Conservation (phyloP, 78 protist species). For the Polysphondylium violaceum region DNA sequence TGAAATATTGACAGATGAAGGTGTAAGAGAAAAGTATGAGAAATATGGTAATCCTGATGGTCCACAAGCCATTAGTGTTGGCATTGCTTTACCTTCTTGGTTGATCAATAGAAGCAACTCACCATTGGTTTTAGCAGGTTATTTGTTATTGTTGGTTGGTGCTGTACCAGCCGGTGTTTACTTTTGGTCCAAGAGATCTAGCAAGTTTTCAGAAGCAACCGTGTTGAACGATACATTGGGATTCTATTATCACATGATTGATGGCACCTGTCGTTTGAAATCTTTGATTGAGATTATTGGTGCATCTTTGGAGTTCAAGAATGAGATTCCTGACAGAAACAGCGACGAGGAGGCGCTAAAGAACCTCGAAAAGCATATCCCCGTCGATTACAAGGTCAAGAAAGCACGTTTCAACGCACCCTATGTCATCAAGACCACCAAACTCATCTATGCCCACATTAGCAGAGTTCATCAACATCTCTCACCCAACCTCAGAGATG, state of each 20-base stretch:
- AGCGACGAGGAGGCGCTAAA: slow-evolving; percentile 69
- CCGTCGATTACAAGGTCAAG: slow-evolving; percentile 47
- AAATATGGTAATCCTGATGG: slow-evolving; percentile 90
- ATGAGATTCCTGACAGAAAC: slow-evolving; percentile 38
- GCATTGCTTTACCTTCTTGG: slow-evolving; percentile 86
- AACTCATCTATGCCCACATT: slow-evolving; percentile 61
- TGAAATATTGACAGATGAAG: slow-evolving; percentile 60
- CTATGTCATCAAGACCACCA: slow-evolving; percentile 36
- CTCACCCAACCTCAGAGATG: slow-evolving; percentile 23
- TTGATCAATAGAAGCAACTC: slow-evolving; percentile 62
- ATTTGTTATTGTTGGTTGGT: slow-evolving; percentile 59
- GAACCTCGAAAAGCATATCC: slow-evolving; percentile 6
- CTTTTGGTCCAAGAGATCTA: slow-evolving; percentile 34
- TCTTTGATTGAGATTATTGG: slow-evolving; percentile 53
- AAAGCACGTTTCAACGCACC: slow-evolving; percentile 39
- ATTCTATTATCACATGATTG: slow-evolving; percentile 41
- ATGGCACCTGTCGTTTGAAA: slow-evolving; percentile 33
- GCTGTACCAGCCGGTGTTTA: slow-evolving; percentile 43
- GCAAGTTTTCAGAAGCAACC: not conserved
- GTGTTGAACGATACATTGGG: slow-evolving; percentile 33
- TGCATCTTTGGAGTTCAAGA: slow-evolving; percentile 45
- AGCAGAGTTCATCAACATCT: slow-evolving; percentile 36
- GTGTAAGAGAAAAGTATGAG: slow-evolving; percentile 70
- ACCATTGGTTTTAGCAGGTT: slow-evolving; percentile 56
- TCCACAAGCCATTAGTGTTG: slow-evolving; percentile 67